phyloP scores from a whole-genome alignment of 139 green algal species.

The Chlorella sp. region DNA sequence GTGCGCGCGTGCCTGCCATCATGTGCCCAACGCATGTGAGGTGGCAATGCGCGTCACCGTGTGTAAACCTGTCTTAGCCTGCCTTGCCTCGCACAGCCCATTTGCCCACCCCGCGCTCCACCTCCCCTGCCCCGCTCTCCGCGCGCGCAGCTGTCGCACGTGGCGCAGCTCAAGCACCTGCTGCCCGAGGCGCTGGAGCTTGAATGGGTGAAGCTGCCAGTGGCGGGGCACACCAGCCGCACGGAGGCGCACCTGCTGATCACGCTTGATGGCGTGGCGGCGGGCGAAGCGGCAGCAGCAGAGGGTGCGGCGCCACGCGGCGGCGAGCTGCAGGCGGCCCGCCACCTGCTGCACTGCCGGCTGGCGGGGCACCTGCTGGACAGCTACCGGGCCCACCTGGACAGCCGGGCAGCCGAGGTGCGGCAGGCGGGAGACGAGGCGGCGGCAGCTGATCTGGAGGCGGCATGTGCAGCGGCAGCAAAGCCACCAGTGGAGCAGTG shows the following conservation, averaged over 20 bases:
- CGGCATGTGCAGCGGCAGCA: background rate
- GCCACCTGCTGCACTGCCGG: slow-evolving; percentile 34
- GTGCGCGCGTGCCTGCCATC: background rate
- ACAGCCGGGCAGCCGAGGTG: background rate
- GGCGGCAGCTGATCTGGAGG: background rate
- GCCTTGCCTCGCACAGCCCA: background rate
- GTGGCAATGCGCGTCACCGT: too few relatives aligned
- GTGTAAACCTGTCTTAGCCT: too few relatives aligned
- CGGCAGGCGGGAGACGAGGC: background rate
- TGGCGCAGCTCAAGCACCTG: slow-evolving; percentile 43
- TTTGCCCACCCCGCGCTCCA: too few relatives aligned
- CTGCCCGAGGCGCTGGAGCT: slow-evolving; percentile 35
- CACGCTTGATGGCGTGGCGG: background rate
- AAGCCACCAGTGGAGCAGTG: slow-evolving; percentile 3
- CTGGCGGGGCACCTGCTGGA: slow-evolving; percentile 37
- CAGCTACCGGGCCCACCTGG: slow-evolving; percentile 18
- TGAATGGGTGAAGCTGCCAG: slow-evolving; percentile 39
- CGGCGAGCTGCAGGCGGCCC: slow-evolving; percentile 15
- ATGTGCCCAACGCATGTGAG: too few relatives aligned
- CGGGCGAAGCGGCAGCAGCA: background rate
- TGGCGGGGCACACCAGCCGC: slow-evolving; percentile 28
- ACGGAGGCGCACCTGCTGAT: slow-evolving; percentile 34
- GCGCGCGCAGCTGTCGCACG: slow-evolving; percentile 24
- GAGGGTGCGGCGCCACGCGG: background rate
- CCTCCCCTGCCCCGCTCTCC: background rate